These are phyloP conservation scores for Lignosus rhinocerotis DNA, from an alignment of 1,284 basidiomycete genomes.

Conservation along the genomic window DNA sequence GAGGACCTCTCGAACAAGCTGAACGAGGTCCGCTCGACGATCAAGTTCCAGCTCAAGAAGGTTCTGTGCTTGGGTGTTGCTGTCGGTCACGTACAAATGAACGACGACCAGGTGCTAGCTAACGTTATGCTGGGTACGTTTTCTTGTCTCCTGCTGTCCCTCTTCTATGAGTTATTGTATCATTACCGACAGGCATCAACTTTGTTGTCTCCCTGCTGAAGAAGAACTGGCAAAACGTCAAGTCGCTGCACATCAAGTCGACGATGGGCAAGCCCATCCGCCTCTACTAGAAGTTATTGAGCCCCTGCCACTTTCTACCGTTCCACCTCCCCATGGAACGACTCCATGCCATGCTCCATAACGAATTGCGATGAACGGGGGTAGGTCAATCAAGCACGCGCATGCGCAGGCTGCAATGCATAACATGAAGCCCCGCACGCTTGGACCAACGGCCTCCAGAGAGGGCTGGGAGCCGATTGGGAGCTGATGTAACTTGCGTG, in stretches of 20 bases:
- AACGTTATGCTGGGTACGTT: slow-evolving; percentile 94
- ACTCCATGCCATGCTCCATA: not conserved
- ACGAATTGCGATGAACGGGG: slow-evolving; percentile 1
- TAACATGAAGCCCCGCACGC: slow-evolving; percentile 89
- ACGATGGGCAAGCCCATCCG: slow-evolving; percentile 99
- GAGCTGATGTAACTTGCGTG: slow-evolving; percentile 62
- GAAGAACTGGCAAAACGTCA: slow-evolving; percentile 99
- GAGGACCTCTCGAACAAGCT: slow-evolving; percentile 95
- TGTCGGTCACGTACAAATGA: slow-evolving; percentile 97
- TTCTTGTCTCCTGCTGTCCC: no score
- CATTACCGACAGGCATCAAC: slow-evolving; percentile 90
- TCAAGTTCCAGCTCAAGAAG: slow-evolving; percentile 99
- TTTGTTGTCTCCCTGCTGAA: slow-evolving; percentile 99
- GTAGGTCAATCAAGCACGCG: not conserved
- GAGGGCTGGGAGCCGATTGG: slow-evolving; percentile 75
- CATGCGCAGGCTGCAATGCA: slow-evolving; percentile 61
- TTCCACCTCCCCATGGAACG: slow-evolving; percentile 9
- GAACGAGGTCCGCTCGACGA: slow-evolving; percentile 95
- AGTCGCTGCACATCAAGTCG: slow-evolving; percentile 97
- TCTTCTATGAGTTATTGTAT: slow-evolving; percentile 6
- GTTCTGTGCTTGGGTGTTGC: slow-evolving; percentile 99
- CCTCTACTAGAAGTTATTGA: slow-evolving; percentile 62
- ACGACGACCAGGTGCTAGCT: slow-evolving; percentile 93
- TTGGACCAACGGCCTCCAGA: slow-evolving; percentile 80
- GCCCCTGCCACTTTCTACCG: slow-evolving; percentile 3